Evolutionary conservation across 2,329 filamentous ascomycete genomes (phyloP).

Genomic region (Calonectria ilicicola): DNA sequence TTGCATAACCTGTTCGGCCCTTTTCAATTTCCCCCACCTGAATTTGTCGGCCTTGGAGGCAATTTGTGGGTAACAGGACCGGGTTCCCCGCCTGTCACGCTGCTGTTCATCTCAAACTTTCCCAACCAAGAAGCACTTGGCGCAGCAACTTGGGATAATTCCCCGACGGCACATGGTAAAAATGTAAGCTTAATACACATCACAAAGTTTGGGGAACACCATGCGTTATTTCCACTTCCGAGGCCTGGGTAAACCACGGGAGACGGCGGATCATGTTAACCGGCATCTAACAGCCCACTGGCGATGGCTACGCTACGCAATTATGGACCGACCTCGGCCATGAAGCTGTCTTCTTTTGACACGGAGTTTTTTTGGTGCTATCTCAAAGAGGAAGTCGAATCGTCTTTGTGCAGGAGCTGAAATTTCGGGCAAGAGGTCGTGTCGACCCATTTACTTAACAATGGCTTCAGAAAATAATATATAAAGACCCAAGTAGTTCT

Average conservation of each 20-base stretch:
- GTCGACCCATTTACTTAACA: background rate
- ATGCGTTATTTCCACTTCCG: background rate
- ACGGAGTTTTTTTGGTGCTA: background rate
- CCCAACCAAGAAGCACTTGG: background rate
- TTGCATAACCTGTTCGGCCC: background rate
- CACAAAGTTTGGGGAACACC: background rate
- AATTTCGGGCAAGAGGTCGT: background rate
- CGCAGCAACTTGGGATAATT: background rate
- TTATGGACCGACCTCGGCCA: background rate
- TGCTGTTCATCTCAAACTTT: background rate
- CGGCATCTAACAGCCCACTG: background rate
- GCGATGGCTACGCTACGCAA: background rate
- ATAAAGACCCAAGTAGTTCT: background rate
- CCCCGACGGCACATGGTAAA: background rate
- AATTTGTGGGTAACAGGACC: background rate
- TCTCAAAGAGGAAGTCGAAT: background rate
- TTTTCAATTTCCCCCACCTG: background rate
- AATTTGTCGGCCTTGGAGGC: background rate
- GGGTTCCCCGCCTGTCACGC: constrained; percentile 3
- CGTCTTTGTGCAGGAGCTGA: background rate
- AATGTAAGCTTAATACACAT: background rate
- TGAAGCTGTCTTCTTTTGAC: background rate
- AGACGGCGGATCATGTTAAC: background rate
- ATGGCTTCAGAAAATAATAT: background rate
- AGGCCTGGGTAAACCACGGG: constrained; percentile 1